Evolutionary conservation across 306 rosid genomes (phyloP), one percentile per base, ranked within the genome.

Genomic region (Neltuma alba): DNA sequence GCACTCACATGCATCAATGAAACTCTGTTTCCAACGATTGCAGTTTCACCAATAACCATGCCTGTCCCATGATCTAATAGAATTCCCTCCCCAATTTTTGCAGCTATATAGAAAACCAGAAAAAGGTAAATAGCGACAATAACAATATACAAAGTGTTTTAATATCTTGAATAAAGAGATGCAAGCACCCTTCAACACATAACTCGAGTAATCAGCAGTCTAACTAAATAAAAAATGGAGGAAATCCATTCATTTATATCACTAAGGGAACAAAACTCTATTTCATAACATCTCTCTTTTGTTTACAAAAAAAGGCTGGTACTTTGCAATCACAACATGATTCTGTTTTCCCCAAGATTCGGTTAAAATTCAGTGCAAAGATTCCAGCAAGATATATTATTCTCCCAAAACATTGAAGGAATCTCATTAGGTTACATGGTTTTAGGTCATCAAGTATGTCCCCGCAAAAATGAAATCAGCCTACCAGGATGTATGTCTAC

Each of bases 21-120:
- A 80, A 95, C 99, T 87, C 99, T 86, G 84, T 92, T 91, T 76
- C 99, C 97, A 77, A 92, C 82, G 70, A 87, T 84, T 79, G 99
- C 94, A 85, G 99, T 95, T 90, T 95, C 99, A 64, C 99, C 99
- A 84, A 95, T 92, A 84, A 95, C 99, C 82, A 95, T 88, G 80
- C 99, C 98, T 4, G 98, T 92, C 25, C 87, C 98, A 76, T 95
- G 99, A 87, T 95, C 99, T 88, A 95, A 90, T 74, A 95, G 79
- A 84, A 95, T 93, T 71, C 97, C 98, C 86, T 95, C 99, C 75
- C 99, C 99, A 85, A 92, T 90, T 86, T 81, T 89, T 20, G 99
- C 94, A 83, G 97, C 99, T 95, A 82, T 42, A 86, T 60, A n/a
- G 42, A 42, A 80, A 41, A 42, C 20, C 47, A 77, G 45, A 20